Evolutionary conservation across 1,284 basidiomycete genomes (phyloP).

Genomic region (Austroboletus rostrupii): DNA sequence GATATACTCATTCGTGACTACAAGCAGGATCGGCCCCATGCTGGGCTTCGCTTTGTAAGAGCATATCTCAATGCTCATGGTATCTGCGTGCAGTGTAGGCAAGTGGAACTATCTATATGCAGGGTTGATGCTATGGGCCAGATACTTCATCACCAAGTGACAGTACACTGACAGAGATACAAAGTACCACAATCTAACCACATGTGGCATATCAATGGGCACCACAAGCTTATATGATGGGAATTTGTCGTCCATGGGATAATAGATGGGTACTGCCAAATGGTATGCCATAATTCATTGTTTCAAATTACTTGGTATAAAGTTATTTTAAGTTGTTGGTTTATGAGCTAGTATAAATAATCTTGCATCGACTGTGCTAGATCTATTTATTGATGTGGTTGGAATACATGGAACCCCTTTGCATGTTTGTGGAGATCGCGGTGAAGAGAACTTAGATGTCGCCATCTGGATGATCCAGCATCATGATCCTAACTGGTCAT

Average conservation of each 20-base stretch:
- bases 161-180: conserved; percentile 12
- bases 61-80: neutral
- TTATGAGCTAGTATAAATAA: conserved; percentile 3
- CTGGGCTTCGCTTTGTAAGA: conserved; percentile 1
- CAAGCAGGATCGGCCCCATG: neutral
- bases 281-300: neutral
- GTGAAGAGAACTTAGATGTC: conserved; percentile 27
- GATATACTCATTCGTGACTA: conserved; percentile 1
- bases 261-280: conserved; percentile 25
- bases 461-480: conserved; percentile 20
- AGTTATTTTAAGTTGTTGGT: neutral
- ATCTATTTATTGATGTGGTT: conserved; percentile 1
- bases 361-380: conserved; percentile 1
- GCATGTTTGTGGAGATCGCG: conserved; percentile 8
- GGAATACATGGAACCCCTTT: neutral
- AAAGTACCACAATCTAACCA: neutral
- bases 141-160: conserved; percentile 16
- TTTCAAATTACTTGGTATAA: neutral
- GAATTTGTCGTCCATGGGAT: conserved; percentile 48
- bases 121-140: conserved; percentile 17
- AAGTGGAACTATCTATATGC: neutral
- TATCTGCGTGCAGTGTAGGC: neutral
- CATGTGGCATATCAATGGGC: conserved; percentile 45
- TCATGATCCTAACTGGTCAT: conserved; percentile 12
- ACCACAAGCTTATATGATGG: conserved; percentile 49